phyloP scores from a whole-genome alignment of 1,139 yeast species.

The Pneumocystis jirovecii region DNA sequence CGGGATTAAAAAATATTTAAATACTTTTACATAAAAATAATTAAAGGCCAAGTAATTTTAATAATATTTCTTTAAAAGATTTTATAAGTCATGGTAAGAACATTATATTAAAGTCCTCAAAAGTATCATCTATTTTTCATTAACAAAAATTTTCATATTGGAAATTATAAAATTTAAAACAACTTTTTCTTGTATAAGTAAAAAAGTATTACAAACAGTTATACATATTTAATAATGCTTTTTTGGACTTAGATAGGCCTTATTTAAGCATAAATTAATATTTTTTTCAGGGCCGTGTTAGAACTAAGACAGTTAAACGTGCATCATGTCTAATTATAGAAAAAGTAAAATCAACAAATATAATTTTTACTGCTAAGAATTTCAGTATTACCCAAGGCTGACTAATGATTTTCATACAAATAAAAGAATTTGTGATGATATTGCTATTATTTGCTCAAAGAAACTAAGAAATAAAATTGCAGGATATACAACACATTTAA shows the following conservation, averaged over 20 bases:
- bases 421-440: slow-evolving; percentile 98
- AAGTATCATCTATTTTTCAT: not conserved
- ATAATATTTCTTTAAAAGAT: not conserved
- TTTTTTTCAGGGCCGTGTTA: slow-evolving; percentile 69
- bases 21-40: too few species aligned
- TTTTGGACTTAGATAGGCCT: not conserved
- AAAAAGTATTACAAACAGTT: not conserved
- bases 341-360: slow-evolving; percentile 29
- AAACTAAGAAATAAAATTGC: slow-evolving; percentile 99
- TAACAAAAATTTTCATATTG: not conserved
- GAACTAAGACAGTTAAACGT: slow-evolving; percentile 99
- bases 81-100: not conserved
- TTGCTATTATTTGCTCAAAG: slow-evolving; percentile 98
- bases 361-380: not conserved
- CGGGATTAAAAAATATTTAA: not conserved
- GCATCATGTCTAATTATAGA: slow-evolving; percentile 99
- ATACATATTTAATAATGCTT: not conserved
- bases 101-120: not conserved
- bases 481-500: slow-evolving; percentile 99
- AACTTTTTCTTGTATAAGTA: not conserved
- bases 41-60: not conserved
- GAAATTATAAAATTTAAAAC: not conserved
- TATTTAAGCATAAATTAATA: not conserved
- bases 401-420: slow-evolving; percentile 99
- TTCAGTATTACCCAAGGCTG: slow-evolving; percentile 90